A percentile compares a stretch with the other conserved stretches of the same genome.
phyloP scores from a whole-genome alignment of 2,329 filamentous ascomycete species.

The Purpureocillium lavendulum region DNA sequence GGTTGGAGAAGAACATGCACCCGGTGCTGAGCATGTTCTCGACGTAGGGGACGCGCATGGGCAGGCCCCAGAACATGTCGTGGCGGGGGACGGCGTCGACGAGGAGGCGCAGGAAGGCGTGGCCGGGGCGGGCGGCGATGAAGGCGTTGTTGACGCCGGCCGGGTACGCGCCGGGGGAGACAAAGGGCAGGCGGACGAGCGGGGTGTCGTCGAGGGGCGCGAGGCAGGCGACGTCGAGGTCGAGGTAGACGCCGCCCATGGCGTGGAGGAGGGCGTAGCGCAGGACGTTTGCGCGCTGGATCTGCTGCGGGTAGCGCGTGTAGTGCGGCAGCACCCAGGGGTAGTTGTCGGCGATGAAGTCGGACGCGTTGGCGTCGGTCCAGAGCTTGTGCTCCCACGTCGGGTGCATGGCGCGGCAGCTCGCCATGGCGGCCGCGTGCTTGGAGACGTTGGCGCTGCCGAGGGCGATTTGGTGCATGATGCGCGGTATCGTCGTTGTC shows the following conservation, averaged over 20 bases:
- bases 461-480: conserved; percentile 22
- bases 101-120: conserved; percentile 10
- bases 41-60: conserved; percentile 16
- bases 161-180: conserved; percentile 13
- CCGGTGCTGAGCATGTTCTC: conserved; percentile 18
- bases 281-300: conserved; percentile 14
- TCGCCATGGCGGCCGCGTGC: conserved; percentile 10
- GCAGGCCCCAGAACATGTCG: conserved; percentile 13
- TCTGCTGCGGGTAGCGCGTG: conserved; percentile 11
- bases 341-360: conserved; percentile 11
- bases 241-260: conserved; percentile 15
- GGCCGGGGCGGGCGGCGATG: conserved; percentile 9
- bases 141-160: conserved; percentile 16
- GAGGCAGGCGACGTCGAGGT: conserved; percentile 14
- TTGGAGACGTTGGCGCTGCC: conserved; percentile 33
- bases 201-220: conserved; percentile 11
- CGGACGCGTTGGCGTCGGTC: conserved; percentile 14
- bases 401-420: conserved; percentile 11
- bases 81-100: conserved; percentile 11
- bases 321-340: conserved; percentile 14
- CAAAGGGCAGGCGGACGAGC: conserved; percentile 11
- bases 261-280: conserved; percentile 14
- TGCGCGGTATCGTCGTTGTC: conserved; percentile 5
- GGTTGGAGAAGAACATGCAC: conserved; percentile 17
- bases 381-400: conserved; percentile 14